Evolutionary conservation across 2,329 filamentous ascomycete genomes (phyloP).

Genomic region (Emericellopsis cladophorae): DNA sequence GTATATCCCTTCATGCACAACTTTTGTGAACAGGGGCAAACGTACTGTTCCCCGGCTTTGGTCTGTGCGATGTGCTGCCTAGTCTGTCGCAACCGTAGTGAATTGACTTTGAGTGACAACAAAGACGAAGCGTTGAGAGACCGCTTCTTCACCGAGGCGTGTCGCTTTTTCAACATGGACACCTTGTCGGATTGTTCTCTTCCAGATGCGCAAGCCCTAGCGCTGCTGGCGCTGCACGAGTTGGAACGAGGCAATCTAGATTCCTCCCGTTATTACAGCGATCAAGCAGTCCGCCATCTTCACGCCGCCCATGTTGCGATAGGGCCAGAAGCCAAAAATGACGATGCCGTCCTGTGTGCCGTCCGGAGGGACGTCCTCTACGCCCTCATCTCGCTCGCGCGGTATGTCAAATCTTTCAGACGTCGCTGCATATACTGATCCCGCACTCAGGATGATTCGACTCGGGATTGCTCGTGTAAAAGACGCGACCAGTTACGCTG

Average conservation of each 20-base stretch:
- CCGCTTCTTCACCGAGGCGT: background rate
- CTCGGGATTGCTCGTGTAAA: too few species aligned
- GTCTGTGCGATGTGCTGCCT: conserved; percentile 1
- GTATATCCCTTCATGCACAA: conserved; percentile 1
- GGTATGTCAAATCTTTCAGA: background rate
- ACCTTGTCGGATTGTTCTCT: background rate
- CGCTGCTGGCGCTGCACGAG: background rate
- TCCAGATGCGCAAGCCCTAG: conserved; percentile 1
- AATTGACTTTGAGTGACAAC: too few species aligned
- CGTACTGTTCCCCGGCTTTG: conserved; percentile 1
- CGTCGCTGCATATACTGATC: too few species aligned
- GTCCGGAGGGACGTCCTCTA: background rate
- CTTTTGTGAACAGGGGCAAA: background rate
- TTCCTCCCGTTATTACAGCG: too few species aligned
- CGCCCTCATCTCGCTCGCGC: background rate
- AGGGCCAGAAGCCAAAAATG: background rate
- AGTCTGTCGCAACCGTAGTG: background rate
- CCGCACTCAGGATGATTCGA: too few species aligned
- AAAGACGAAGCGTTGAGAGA: background rate
- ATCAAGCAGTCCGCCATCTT: too few species aligned
- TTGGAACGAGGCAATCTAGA: background rate
- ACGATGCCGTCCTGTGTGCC: background rate
- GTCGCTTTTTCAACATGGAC: background rate
- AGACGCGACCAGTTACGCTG: too few species aligned
- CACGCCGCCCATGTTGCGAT: too few species aligned